Evolutionary conservation across 2,329 filamentous ascomycete species (phyloP).

Genomic region (Calonectria pteridis): DNA sequence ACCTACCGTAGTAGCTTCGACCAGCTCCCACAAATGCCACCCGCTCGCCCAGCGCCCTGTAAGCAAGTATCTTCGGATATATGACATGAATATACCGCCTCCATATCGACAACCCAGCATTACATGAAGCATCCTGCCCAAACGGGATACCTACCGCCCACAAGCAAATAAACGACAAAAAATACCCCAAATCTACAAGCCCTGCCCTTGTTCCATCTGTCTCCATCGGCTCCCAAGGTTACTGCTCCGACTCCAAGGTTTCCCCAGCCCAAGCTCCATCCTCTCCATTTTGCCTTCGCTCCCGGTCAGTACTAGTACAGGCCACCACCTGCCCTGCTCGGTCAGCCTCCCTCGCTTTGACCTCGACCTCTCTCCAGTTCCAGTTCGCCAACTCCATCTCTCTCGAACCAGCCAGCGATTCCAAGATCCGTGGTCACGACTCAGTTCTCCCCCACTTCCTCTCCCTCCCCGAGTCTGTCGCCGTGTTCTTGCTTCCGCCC

Average conservation of each 20-base stretch:
- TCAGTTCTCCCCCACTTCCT: constrained; percentile 18
- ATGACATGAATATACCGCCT: constrained; percentile 12
- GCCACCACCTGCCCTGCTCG: constrained; percentile 7
- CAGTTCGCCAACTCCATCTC: constrained; percentile 21
- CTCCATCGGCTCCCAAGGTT: constrained; percentile 4
- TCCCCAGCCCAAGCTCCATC: constrained; percentile 18
- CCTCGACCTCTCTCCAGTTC: constrained; percentile 12
- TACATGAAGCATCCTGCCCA: constrained; percentile 5
- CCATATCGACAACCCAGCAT: constrained; percentile 4
- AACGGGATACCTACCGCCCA: constrained; percentile 2
- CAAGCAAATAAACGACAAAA: neutral
- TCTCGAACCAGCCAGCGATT: constrained; percentile 20
- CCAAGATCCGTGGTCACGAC: constrained; percentile 25
- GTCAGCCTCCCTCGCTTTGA: constrained; percentile 21
- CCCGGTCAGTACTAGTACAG: constrained; percentile 8
- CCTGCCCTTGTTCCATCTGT: constrained; percentile 4
- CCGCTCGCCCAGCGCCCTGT: neutral
- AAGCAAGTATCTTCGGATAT: neutral
- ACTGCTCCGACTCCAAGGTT: constrained; percentile 16
- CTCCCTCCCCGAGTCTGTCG: neutral
- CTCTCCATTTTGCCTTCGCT: constrained; percentile 10
- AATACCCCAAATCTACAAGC: neutral
- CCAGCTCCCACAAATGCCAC: neutral
- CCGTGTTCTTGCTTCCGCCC: neutral
- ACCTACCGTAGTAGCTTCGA: constrained; percentile 8